A percentile compares a stretch with the other conserved stretches of the same genome.
Conservation (phyloP, 495 filamentous ascomycete species). For the Penicillium argentinense region DNA sequence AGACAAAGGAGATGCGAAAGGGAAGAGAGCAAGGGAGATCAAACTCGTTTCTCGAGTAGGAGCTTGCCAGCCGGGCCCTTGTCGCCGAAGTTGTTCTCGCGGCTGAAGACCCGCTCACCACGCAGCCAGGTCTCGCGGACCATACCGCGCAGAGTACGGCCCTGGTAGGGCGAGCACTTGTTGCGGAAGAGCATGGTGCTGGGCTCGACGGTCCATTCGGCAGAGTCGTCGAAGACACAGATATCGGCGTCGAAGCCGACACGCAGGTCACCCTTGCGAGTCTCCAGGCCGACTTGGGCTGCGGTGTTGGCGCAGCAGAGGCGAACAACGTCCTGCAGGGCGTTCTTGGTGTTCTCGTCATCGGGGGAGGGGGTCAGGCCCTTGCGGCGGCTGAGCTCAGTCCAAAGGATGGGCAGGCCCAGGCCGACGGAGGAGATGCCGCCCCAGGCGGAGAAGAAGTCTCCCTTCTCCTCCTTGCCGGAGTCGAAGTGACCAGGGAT, state of each 20-base stretch:
- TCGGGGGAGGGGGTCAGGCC: constrained; percentile 39
- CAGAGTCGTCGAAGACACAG: constrained; percentile 85
- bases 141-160: constrained; percentile 72
- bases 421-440: constrained; percentile 93
- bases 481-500: constrained; percentile 47
- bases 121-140: constrained; percentile 90
- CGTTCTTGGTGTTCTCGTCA: constrained; percentile 39
- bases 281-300: constrained; percentile 82
- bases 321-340: constrained; percentile 72
- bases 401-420: constrained; percentile 89
- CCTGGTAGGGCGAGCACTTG: constrained; percentile 92
- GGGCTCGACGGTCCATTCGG: constrained; percentile 67
- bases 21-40: constrained; percentile 21
- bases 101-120: constrained; percentile 71
- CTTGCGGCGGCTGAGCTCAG: constrained; percentile 63
- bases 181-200: constrained; percentile 89
- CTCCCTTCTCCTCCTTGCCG: constrained; percentile 46
- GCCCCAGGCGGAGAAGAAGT: constrained; percentile 96
- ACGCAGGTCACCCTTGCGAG: constrained; percentile 77
- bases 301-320: constrained; percentile 89
- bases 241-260: constrained; percentile 91
- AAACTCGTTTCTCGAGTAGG: constrained; percentile 58
- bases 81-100: constrained; percentile 58
- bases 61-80: constrained; percentile 60
- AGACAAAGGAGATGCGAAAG: constrained; percentile 21